phyloP scores from a whole-genome alignment of 176 grass and related monocot species.

The Puccinellia tenuiflora region DNA sequence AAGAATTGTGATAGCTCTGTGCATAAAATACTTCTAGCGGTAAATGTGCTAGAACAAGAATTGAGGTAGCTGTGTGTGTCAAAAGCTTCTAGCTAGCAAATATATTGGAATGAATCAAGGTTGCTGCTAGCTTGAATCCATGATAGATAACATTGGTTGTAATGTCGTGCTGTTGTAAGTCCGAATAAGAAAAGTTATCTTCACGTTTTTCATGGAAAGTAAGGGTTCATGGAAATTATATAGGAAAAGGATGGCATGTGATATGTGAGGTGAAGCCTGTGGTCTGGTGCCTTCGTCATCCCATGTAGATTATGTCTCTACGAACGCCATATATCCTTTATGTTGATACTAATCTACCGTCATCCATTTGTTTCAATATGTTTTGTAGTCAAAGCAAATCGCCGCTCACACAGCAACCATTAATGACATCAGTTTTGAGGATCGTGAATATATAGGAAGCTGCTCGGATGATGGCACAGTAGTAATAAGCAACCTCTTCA shows the following conservation, averaged over 20 bases:
- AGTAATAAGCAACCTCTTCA: slow-evolving; percentile 87
- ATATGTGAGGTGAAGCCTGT: neutral
- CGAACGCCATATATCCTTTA: neutral
- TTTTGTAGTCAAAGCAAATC: slow-evolving; percentile 77
- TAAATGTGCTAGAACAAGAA: neutral
- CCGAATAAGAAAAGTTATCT: neutral
- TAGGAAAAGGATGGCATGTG: neutral
- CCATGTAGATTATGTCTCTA: neutral
- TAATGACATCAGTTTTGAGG: slow-evolving; percentile 87
- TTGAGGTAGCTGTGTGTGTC: neutral
- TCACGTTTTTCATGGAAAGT: neutral
- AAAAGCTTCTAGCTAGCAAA: neutral
- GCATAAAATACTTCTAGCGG: neutral
- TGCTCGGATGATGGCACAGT: slow-evolving; percentile 95
- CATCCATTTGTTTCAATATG: neutral
- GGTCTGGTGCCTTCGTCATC: neutral
- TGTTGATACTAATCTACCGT: neutral
- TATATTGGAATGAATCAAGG: neutral
- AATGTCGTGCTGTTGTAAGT: neutral
- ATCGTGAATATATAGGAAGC: slow-evolving; percentile 88
- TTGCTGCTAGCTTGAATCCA: neutral
- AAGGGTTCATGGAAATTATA: neutral
- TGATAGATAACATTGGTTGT: neutral
- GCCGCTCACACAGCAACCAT: slow-evolving; percentile 77
- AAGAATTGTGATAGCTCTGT: neutral